Percentiles rank a stretch among this genome's conserved stretches.
Conservation (phyloP, 192 early-diverging fungal species). For the Powellomyces hirtus region DNA sequence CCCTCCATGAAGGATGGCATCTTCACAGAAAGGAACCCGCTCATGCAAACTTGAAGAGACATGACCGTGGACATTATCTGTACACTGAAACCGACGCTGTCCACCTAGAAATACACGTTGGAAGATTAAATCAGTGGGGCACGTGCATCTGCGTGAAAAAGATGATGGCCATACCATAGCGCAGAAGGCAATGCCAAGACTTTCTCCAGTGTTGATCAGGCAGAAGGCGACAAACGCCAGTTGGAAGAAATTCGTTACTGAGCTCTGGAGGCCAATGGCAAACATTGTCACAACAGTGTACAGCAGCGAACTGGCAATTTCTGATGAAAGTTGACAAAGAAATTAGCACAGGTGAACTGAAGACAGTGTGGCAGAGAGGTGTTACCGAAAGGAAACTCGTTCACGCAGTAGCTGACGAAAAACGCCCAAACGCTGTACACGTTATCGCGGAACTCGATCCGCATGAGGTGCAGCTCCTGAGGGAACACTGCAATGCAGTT, state of each 20-base stretch:
- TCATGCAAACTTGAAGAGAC: conserved; percentile 21
- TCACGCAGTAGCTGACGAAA: conserved; percentile 33
- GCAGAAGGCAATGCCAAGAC: conserved; percentile 49
- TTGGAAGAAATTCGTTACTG: conserved; percentile 29
- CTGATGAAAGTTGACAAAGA: conserved; percentile 5
- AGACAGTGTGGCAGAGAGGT: neutral
- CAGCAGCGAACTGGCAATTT: conserved; percentile 26
- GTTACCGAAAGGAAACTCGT: conserved; percentile 28
- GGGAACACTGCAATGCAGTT: conserved; percentile 44
- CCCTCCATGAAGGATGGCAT: conserved; percentile 35
- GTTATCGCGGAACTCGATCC: conserved; percentile 39
- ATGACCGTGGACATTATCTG: conserved; percentile 41
- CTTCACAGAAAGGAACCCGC: conserved; percentile 33
- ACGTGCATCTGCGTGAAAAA: neutral
- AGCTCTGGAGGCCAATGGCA: conserved; percentile 19
- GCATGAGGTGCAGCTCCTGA: conserved; percentile 33
- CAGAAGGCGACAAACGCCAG: conserved; percentile 19
- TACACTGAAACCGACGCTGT: conserved; percentile 43
- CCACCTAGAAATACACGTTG: neutral
- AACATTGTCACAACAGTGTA: conserved; percentile 31
- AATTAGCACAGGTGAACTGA: neutral
- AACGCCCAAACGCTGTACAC: conserved; percentile 39
- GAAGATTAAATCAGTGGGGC: neutral
- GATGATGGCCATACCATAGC: conserved; percentile 23
- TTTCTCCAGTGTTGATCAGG: conserved; percentile 39